A percentile compares a stretch with the other conserved stretches of the same genome.
Conservation (phyloP, 2,329 filamentous ascomycete genomes). For the Nakataea oryzae region DNA sequence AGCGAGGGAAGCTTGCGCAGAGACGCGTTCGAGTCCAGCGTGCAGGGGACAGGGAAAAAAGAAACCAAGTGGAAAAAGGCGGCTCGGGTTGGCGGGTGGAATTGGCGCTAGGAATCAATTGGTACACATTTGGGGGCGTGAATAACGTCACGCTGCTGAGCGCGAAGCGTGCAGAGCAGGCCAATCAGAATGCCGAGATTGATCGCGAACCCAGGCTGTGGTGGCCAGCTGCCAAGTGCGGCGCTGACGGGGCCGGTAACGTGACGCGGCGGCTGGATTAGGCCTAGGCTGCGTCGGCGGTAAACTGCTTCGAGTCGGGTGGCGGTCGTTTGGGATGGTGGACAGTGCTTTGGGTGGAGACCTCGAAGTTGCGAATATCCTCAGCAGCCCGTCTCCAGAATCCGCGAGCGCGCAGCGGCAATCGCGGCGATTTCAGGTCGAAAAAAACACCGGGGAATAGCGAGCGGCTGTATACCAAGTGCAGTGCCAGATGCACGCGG, state of each 20-base stretch:
- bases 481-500: constrained; percentile 17
- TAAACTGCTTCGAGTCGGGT: not conserved
- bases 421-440: not conserved
- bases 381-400: constrained; percentile 1
- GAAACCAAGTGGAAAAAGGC: not conserved
- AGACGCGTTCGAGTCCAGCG: not conserved
- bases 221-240: not conserved
- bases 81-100: not conserved
- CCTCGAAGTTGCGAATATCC: constrained; percentile 8
- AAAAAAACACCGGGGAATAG: constrained; percentile 7
- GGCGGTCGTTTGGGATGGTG: constrained; percentile 14
- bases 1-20: not conserved
- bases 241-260: constrained; percentile 2
- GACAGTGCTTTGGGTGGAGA: constrained; percentile 6
- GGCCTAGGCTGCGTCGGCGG: not conserved
- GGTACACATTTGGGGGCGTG: not conserved
- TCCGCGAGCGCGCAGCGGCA: not conserved
- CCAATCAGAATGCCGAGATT: not conserved
- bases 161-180: not conserved
- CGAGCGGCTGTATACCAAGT: constrained; percentile 12
- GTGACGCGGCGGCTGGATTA: constrained; percentile 5
- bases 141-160: not conserved
- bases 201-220: not conserved
- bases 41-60: too few species aligned
- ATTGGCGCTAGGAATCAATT: not conserved